Evolutionary conservation across 2,329 filamentous ascomycete genomes (phyloP).

Genomic region (Cladophialophora immunda): DNA sequence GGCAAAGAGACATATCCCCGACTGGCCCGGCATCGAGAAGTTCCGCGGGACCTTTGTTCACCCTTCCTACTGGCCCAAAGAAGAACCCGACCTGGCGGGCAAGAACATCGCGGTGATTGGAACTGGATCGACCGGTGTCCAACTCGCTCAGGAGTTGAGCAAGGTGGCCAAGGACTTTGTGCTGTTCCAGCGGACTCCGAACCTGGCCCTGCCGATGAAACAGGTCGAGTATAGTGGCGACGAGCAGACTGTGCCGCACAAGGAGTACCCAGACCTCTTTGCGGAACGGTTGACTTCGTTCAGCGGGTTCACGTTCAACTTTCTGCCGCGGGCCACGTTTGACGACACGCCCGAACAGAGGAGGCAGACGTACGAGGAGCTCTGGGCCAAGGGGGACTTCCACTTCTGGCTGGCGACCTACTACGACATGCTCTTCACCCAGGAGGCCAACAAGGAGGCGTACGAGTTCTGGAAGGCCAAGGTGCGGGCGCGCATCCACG

Average conservation of each 20-base stretch:
- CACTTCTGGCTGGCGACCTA: constrained; percentile 63
- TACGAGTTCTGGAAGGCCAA: constrained; percentile 67
- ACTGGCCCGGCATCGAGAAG: constrained; percentile 59
- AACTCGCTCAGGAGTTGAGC: constrained; percentile 69
- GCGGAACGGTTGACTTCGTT: constrained; percentile 46
- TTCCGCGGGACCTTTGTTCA: constrained; percentile 69
- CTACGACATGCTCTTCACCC: constrained; percentile 59
- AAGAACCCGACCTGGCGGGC: constrained; percentile 62
- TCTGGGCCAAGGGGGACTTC: constrained; percentile 66
- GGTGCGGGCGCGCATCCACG: constrained; percentile 59
- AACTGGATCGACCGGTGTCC: constrained; percentile 71
- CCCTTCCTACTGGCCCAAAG: constrained; percentile 66
- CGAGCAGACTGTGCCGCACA: constrained; percentile 61
- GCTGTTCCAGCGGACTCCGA: constrained; percentile 70
- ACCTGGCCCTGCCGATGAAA: constrained; percentile 69
- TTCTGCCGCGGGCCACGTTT: constrained; percentile 64
- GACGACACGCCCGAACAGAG: constrained; percentile 50
- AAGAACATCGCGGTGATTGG: constrained; percentile 71
- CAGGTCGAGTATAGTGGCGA: constrained; percentile 57
- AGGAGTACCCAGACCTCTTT: constrained; percentile 34
- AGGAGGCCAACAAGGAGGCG: constrained; percentile 60
- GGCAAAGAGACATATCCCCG: constrained; percentile 67
- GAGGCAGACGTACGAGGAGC: constrained; percentile 58
- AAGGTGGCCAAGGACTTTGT: constrained; percentile 61
- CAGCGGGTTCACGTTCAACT: constrained; percentile 62